Evolutionary conservation across 2,329 filamentous ascomycete genomes (phyloP).

Genomic region (Penicillium sp.): DNA sequence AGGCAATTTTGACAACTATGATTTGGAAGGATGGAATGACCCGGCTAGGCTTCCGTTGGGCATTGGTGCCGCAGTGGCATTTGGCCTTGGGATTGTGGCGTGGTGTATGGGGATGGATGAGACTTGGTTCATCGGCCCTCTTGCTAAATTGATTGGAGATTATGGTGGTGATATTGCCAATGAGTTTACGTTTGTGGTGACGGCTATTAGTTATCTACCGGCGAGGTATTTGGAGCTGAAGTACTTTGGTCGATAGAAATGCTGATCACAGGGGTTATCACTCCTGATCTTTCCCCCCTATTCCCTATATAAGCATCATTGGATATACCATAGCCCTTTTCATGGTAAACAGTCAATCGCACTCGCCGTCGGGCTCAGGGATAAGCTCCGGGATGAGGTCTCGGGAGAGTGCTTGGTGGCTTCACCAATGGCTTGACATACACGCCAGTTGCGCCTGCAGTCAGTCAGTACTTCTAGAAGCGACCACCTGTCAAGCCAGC

Average conservation of each 20-base stretch:
- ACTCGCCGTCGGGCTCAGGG: too few relatives aligned
- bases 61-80: conserved; percentile 43
- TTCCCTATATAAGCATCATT: too few relatives aligned
- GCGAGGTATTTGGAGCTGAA: conserved; percentile 49
- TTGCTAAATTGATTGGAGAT: conserved; percentile 45
- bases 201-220: conserved; percentile 46
- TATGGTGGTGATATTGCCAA: conserved; percentile 51
- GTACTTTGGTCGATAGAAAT: conserved; percentile 39
- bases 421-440: too few relatives aligned
- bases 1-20: conserved; percentile 43
- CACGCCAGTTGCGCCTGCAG: too few relatives aligned
- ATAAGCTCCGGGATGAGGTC: too few relatives aligned
- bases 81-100: conserved; percentile 44
- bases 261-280: too few relatives aligned
- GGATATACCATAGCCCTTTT: too few relatives aligned
- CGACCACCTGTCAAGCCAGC: too few relatives aligned
- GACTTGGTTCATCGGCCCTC: conserved; percentile 51
- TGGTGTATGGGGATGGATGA: conserved; percentile 58
- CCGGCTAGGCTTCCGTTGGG: conserved; percentile 44
- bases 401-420: too few relatives aligned
- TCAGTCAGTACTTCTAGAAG: too few relatives aligned
- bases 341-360: too few relatives aligned
- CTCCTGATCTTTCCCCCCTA: neutral
- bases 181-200: conserved; percentile 51
- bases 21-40: conserved; percentile 50